These are phyloP conservation scores for Artemisia annua DNA, from an alignment of 129 eudicot genomes.

Conservation along the genomic window DNA sequence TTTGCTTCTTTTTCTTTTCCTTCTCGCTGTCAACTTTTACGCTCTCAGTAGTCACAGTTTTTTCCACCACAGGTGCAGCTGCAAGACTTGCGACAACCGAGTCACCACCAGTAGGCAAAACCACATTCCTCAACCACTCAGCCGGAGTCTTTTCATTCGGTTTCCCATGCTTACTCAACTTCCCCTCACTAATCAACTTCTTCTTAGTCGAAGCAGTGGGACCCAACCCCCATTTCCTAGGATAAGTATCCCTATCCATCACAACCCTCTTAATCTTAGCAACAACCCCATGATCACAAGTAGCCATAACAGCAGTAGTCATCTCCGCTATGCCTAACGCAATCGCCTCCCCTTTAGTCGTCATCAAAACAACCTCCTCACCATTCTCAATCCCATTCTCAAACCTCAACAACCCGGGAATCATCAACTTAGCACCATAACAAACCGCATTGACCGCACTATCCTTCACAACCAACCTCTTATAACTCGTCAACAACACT, in stretches of 20 bases:
- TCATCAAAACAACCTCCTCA: slow-evolving; percentile 85
- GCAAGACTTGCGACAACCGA: slow-evolving; percentile 61
- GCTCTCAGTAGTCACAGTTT: slow-evolving; percentile 20
- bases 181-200: slow-evolving; percentile 73
- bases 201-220: slow-evolving; percentile 81
- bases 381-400: slow-evolving; percentile 78
- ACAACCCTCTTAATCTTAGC: slow-evolving; percentile 86
- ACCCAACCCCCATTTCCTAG: slow-evolving; percentile 91
- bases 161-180: slow-evolving; percentile 78
- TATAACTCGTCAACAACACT: slow-evolving; percentile 71
- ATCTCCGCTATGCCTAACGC: slow-evolving; percentile 86
- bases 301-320: slow-evolving; percentile 92
- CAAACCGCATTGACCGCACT: slow-evolving; percentile 84
- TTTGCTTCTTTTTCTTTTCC: slow-evolving; percentile 55
- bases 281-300: slow-evolving; percentile 86
- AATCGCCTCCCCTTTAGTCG: slow-evolving; percentile 85
- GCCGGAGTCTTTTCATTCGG: slow-evolving; percentile 62
- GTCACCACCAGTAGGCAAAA: slow-evolving; percentile 76
- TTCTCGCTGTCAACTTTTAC: slow-evolving; percentile 30
- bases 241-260: slow-evolving; percentile 87
- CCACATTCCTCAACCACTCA: slow-evolving; percentile 87
- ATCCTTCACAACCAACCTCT: slow-evolving; percentile 87
- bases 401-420: slow-evolving; percentile 80
- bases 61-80: slow-evolving; percentile 44
- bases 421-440: slow-evolving; percentile 86